phyloP scores from a whole-genome alignment of 805 yeast genomes.

The Zygoascus biomembranicola region DNA sequence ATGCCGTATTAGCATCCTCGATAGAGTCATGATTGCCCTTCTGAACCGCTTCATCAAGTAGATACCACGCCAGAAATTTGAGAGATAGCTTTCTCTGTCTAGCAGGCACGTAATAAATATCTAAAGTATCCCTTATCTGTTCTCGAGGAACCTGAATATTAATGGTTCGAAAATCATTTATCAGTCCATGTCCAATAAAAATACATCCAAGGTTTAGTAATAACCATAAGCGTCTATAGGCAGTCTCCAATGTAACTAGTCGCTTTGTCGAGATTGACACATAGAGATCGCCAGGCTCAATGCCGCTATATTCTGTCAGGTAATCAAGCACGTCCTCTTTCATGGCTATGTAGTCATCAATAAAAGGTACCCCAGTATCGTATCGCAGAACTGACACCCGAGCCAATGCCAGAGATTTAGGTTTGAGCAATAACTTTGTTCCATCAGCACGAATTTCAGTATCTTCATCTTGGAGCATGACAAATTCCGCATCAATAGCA shows the following conservation, averaged over 20 bases:
- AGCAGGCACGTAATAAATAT: conserved; percentile 64
- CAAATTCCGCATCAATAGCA: conserved; percentile 97
- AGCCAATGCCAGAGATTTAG: conserved; percentile 71
- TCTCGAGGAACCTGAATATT: conserved; percentile 77
- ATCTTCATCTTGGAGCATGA: conserved; percentile 67
- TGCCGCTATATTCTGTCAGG: conserved; percentile 88
- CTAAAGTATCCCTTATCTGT: conserved; percentile 88
- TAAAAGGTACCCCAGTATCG: conserved; percentile 65
- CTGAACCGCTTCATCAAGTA: conserved; percentile 71
- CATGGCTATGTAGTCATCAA: conserved; percentile 86
- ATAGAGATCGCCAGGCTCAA: conserved; percentile 83
- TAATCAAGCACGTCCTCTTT: conserved; percentile 65
- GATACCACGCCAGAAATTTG: conserved; percentile 75
- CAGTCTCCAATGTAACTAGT: conserved; percentile 70
- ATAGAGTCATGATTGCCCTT: conserved; percentile 94
- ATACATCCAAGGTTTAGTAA: conserved; percentile 80
- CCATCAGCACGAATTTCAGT: conserved; percentile 74
- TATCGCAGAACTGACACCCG: conserved; percentile 77
- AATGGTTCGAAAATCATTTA: conserved; percentile 87
- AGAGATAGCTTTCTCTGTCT: conserved; percentile 72
- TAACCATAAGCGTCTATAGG: conserved; percentile 86
- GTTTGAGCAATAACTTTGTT: conserved; percentile 55
- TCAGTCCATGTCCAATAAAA: conserved; percentile 91
- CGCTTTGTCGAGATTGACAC: conserved; percentile 55
- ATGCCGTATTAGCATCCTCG: conserved; percentile 89